These are phyloP conservation scores for Nannochloris sp. DNA, from an alignment of 139 green algal genomes.

Conservation along the genomic window DNA sequence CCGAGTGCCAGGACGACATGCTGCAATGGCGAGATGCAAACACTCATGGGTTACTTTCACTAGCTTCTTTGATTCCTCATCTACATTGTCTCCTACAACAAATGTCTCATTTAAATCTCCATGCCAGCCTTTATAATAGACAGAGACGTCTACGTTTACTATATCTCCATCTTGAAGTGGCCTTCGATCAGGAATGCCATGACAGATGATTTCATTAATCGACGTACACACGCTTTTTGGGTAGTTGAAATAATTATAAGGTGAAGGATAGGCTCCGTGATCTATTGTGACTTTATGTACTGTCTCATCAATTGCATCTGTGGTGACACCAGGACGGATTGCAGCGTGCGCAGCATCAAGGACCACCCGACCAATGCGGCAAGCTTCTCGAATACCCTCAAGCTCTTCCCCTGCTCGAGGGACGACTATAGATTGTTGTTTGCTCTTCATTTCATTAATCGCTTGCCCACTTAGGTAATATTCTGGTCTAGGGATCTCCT, in stretches of 20 bases:
- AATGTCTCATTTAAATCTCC: slow-evolving; percentile 97
- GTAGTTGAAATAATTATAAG: slow-evolving; percentile 78
- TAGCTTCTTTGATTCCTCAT: slow-evolving; percentile 67
- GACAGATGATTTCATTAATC: slow-evolving; percentile 98
- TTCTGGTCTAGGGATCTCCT: slow-evolving; percentile 58
- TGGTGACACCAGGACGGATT: slow-evolving; percentile 74
- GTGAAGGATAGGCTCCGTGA: slow-evolving; percentile 85
- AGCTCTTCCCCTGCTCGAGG: slow-evolving; percentile 56
- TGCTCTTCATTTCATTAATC: slow-evolving; percentile 58
- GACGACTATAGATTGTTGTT: slow-evolving; percentile 59
- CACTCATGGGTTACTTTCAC: slow-evolving; percentile 66
- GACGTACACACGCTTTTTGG: slow-evolving; percentile 95
- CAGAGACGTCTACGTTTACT: slow-evolving; percentile 94
- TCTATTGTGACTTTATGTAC: slow-evolving; percentile 66
- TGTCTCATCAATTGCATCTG: slow-evolving; percentile 93
- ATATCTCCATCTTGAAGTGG: slow-evolving; percentile 92
- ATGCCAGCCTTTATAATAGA: slow-evolving; percentile 82
- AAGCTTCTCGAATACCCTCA: slow-evolving; percentile 63
- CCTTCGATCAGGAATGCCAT: slow-evolving; percentile 92
- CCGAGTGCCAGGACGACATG: slow-evolving; percentile 76
- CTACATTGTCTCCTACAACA: slow-evolving; percentile 64
- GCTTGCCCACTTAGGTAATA: slow-evolving; percentile 54
- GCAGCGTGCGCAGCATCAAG: slow-evolving; percentile 73
- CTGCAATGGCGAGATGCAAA: slow-evolving; percentile 76
- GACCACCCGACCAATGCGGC: slow-evolving; percentile 58